A percentile compares a stretch with the other conserved stretches of the same genome.
Conservation (phyloP, 306 rosid species). For the Malus orientalis region DNA sequence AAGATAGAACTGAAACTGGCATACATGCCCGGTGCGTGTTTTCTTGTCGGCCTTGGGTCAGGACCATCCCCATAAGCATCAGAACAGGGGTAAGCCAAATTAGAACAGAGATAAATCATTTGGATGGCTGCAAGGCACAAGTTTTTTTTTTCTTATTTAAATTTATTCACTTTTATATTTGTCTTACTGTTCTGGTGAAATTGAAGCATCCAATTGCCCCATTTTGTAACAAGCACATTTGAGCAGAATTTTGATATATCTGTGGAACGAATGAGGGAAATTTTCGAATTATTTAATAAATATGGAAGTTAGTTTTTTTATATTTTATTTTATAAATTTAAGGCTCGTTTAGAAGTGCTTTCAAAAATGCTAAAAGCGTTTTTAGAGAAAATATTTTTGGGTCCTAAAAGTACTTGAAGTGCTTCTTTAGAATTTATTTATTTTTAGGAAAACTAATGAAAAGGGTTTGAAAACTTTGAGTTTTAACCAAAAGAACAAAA, state of each 20-base stretch:
- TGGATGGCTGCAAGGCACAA: not conserved
- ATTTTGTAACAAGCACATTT: not conserved
- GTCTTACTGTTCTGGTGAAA: not conserved
- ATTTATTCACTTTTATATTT: not conserved
- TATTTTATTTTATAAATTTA: too few species aligned
- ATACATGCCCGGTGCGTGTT: not conserved
- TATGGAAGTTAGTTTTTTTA: not conserved
- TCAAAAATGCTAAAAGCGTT: too few species aligned
- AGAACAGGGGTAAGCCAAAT: not conserved
- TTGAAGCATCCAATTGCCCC: conserved; percentile 1
- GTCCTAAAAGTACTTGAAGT: too few species aligned
- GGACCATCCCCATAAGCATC: conserved; percentile 23
- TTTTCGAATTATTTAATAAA: not conserved
- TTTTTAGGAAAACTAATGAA: too few species aligned
- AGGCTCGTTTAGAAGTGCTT: too few species aligned
- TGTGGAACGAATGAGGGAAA: not conserved
- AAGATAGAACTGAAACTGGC: conserved; percentile 17
- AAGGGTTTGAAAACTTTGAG: too few species aligned
- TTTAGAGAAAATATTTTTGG: too few species aligned
- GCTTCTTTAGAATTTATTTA: too few species aligned
- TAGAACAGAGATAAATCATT: conserved; percentile 1
- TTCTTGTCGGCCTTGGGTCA: conserved; percentile 14
- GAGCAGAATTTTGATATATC: not conserved
- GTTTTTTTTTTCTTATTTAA: not conserved
- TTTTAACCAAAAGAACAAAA: too few species aligned